phyloP scores from a whole-genome alignment of 768 basidiomycete species.

The Calocybe indica region DNA sequence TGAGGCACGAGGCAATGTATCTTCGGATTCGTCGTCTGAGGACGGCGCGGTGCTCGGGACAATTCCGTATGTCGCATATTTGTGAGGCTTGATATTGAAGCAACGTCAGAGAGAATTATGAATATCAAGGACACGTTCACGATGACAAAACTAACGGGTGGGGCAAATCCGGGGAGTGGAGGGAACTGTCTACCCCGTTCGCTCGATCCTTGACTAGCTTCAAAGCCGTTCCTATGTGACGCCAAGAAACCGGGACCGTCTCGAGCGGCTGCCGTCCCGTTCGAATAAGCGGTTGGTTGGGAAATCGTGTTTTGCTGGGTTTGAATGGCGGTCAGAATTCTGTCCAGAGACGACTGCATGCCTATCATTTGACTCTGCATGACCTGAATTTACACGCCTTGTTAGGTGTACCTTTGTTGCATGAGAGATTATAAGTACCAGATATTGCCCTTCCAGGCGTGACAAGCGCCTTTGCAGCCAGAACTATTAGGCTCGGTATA shows the following conservation, averaged over 20 bases:
- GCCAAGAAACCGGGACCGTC: conserved; percentile 26
- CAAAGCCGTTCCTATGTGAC: conserved; percentile 35
- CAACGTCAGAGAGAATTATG: not conserved
- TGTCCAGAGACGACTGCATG: conserved; percentile 85
- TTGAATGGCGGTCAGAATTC: conserved; percentile 68
- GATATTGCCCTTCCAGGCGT: conserved; percentile 80
- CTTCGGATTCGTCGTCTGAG: conserved; percentile 89
- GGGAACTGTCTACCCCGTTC: conserved; percentile 54
- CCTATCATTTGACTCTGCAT: conserved; percentile 95
- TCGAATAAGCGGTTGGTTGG: conserved; percentile 23
- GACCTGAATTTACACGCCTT: conserved; percentile 37
- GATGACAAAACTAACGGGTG: conserved; percentile 52
- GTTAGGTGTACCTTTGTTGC: not conserved
- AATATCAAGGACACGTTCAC: conserved; percentile 10
- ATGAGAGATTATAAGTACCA: conserved; percentile 37
- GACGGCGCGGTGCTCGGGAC: conserved; percentile 78
- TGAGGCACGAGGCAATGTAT: conserved; percentile 76
- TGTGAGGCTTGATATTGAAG: conserved; percentile 54
- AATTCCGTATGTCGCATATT: conserved; percentile 89
- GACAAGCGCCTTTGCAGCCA: conserved; percentile 59
- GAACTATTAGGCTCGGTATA: not conserved
- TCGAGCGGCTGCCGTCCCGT: conserved; percentile 21
- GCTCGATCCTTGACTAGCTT: conserved; percentile 20
- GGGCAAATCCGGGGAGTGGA: conserved; percentile 86
- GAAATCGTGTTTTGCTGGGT: conserved; percentile 29